Evolutionary conservation across 2,329 filamentous ascomycete species (phyloP).

Genomic region (Chrysoporthe deuterocubensis): DNA sequence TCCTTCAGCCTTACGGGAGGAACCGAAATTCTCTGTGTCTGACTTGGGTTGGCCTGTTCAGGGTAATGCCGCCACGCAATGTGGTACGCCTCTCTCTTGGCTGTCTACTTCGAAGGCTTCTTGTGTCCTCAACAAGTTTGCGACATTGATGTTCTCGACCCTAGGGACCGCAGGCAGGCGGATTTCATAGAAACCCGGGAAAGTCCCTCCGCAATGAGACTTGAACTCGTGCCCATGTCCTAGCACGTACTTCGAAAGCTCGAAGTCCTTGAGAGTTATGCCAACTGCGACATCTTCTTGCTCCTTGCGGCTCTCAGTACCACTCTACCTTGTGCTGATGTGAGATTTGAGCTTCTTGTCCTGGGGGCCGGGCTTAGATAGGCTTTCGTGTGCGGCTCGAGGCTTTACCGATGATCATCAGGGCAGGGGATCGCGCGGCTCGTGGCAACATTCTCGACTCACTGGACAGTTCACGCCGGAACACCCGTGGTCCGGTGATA

Average conservation of each 20-base stretch:
- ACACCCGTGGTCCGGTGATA: neutral
- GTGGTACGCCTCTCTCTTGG: neutral
- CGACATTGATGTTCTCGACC: neutral
- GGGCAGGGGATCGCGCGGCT: too few species aligned
- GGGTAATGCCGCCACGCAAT: neutral
- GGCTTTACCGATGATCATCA: too few species aligned
- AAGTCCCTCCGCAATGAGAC: neutral
- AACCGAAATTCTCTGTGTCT: constrained; percentile 1
- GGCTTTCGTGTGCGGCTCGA: neutral
- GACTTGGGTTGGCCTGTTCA: neutral
- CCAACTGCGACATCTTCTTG: neutral
- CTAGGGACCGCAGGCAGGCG: neutral
- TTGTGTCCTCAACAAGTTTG: neutral
- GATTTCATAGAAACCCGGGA: neutral
- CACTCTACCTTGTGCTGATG: constrained; percentile 4
- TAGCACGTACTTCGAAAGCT: neutral
- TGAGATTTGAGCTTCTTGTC: neutral
- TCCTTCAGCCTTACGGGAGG: constrained; percentile 16
- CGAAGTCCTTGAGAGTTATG: neutral
- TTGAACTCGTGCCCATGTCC: neutral
- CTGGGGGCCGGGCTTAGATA: neutral
- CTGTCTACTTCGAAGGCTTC: neutral
- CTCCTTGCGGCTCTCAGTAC: neutral
- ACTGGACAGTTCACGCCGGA: too few species aligned
- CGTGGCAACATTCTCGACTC: too few species aligned